Evolutionary conservation across 129 eudicot genomes (phyloP).

Genomic region (Ambrosia trifida): DNA sequence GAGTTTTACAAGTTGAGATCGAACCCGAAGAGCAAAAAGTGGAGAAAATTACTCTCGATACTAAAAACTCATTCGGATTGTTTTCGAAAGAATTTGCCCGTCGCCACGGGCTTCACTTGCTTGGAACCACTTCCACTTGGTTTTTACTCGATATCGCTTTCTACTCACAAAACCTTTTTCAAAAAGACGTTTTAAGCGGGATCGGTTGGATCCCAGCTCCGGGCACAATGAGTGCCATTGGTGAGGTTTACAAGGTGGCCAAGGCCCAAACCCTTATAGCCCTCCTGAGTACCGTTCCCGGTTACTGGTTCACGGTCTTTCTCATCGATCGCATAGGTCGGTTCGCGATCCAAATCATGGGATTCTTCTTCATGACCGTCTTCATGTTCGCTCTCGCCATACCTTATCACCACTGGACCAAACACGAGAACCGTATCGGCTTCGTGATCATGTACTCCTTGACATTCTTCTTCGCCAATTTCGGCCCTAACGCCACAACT

Average conservation of each 20-base stretch:
- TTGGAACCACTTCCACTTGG: conserved; percentile 53
- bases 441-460: conserved; percentile 44
- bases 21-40: conserved; percentile 41
- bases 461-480: conserved; percentile 51
- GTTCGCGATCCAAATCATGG: conserved; percentile 41
- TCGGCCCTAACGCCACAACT: conserved; percentile 54
- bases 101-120: conserved; percentile 49
- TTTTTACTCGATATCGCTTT: conserved; percentile 55
- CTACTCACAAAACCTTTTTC: conserved; percentile 52
- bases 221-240: conserved; percentile 36
- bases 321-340: conserved; percentile 39
- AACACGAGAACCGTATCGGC: conserved; percentile 35
- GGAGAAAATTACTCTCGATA: conserved; percentile 7
- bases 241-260: conserved; percentile 38
- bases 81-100: conserved; percentile 34
- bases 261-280: conserved; percentile 48
- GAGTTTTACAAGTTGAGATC: conserved; percentile 42
- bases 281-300: conserved; percentile 43
- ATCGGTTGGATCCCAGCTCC: conserved; percentile 47
- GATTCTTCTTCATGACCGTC: conserved; percentile 52
- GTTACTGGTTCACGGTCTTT: conserved; percentile 44
- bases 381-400: conserved; percentile 50
- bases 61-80: conserved; percentile 38
- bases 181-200: conserved; percentile 47
- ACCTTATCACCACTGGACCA: conserved; percentile 44